Percentiles rank a stretch among this genome's conserved stretches.
These are phyloP conservation scores for Achlya hypogyna DNA, from an alignment of 352 stramenopile genomes.

Conservation along the genomic window DNA sequence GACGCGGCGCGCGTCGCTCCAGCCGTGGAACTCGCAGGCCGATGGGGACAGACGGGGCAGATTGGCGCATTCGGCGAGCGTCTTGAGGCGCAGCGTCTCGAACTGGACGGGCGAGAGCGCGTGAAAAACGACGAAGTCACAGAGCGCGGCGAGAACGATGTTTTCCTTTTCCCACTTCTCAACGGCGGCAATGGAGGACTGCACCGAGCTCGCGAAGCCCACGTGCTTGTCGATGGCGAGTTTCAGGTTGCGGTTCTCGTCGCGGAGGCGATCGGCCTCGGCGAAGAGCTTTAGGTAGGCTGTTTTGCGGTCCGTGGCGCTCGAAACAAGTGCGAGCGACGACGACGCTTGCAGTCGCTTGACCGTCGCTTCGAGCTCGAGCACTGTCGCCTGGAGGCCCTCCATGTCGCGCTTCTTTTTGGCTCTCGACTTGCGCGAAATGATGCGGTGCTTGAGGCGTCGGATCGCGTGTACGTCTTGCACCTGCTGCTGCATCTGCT, in stretches of 20 bases:
- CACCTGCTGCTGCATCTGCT: background rate
- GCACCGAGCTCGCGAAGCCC: constrained; percentile 13
- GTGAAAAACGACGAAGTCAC: constrained; percentile 18
- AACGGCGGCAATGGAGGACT: constrained; percentile 5
- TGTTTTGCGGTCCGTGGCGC: background rate
- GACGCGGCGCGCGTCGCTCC: background rate
- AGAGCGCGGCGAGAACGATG: background rate
- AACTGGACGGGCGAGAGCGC: background rate
- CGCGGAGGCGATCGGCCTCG: constrained; percentile 6
- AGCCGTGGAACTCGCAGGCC: background rate
- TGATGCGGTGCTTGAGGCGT: constrained; percentile 11
- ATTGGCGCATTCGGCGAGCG: background rate
- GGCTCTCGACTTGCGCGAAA: constrained; percentile 6
- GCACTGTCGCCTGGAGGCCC: background rate
- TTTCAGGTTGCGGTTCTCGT: constrained; percentile 6
- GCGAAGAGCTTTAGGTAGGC: constrained; percentile 6
- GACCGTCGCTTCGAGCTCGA: constrained; percentile 1
- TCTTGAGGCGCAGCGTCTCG: background rate
- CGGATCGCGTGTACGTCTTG: constrained; percentile 14
- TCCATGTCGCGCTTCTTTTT: constrained; percentile 20
- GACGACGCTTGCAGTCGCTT: constrained; percentile 5
- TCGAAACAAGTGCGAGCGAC: background rate
- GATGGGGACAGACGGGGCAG: background rate
- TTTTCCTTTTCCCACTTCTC: constrained; percentile 14
- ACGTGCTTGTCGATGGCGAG: constrained; percentile 11